Evolutionary conservation across 1,284 basidiomycete species (phyloP).

Genomic region (Wallemia ichthyophaga): DNA sequence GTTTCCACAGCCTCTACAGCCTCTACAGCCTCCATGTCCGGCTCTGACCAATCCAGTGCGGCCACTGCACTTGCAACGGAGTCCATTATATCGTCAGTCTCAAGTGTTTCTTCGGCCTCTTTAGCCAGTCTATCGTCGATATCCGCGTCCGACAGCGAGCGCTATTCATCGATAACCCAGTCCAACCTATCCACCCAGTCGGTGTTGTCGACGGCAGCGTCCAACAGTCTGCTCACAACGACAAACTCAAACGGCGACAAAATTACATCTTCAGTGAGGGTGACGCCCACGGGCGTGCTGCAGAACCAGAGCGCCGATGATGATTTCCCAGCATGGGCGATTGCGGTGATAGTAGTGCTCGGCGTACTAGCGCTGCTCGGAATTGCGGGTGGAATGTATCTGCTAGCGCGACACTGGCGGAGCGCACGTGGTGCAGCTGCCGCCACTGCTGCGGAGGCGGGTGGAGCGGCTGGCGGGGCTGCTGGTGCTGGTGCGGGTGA

Average conservation of each 20-base stretch:
- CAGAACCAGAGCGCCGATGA: background rate
- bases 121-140: background rate
- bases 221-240: background rate
- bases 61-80: background rate
- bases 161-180: background rate
- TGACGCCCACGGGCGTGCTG: background rate
- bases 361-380: background rate
- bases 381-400: background rate
- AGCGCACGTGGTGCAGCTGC: background rate
- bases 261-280: background rate
- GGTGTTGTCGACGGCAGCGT: background rate
- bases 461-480: background rate
- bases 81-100: background rate
- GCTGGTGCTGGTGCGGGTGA: background rate
- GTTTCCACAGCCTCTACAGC: too few relatives aligned
- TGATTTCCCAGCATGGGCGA: background rate
- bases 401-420: background rate
- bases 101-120: background rate
- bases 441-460: background rate
- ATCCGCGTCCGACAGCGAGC: background rate
- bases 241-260: background rate
- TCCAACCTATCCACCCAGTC: background rate
- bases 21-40: too few relatives aligned
- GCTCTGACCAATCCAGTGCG: too few relatives aligned
- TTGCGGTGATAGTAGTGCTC: background rate